Base-by-base conservation (phyloP, 345 rosid genomes). In the Aethionema arabicum region DNA sequence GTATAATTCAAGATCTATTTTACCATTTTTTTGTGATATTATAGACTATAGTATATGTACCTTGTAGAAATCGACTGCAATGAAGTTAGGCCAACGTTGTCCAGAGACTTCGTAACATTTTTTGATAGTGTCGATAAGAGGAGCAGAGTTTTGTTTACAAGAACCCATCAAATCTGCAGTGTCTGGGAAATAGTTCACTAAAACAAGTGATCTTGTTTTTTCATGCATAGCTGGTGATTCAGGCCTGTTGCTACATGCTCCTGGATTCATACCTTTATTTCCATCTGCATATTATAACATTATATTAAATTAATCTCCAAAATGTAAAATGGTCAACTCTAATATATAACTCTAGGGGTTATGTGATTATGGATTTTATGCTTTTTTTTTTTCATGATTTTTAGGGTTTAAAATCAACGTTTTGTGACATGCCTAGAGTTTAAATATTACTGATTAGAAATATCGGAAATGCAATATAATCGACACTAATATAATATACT, bases 71-170 rank as follows among this genome's bases (percentile, higher is more conserved):
- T 93, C 97, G 9, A 85, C 95, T 2, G 99, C 85, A 10, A 93
- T 80, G 97, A 85, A 90, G 79, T 90, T 90, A 46, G 99, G 85
- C 99, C 99, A 90, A 6, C 96, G 80, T 50, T 85, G 74, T 10
- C 87, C 95, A 3, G 96, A 69, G 31, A 83, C 88, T 55, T 29
- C 68, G 43, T 77, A 65, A 68, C 96, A 93, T 6, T 83, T 78
- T 41, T 56, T 76, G 35, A 78, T 57, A 75, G 80, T 79, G 56
- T 66, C 78, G 29, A 74, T 74, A 56, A 90, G 74, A 43, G 97
- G 88, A 76, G 85, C 85, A 52, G 97, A 87, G 68, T 93, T 93
- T 52, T 85, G 66, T 69, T 77, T 59, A 78, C 99, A 93, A 32
- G 89, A 83, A 65, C 61, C 52, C 0, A 86, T 47, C 15, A 68